Base-by-base conservation (phyloP, 148 eudicot genomes). In the Rhododendron molle region DNA sequence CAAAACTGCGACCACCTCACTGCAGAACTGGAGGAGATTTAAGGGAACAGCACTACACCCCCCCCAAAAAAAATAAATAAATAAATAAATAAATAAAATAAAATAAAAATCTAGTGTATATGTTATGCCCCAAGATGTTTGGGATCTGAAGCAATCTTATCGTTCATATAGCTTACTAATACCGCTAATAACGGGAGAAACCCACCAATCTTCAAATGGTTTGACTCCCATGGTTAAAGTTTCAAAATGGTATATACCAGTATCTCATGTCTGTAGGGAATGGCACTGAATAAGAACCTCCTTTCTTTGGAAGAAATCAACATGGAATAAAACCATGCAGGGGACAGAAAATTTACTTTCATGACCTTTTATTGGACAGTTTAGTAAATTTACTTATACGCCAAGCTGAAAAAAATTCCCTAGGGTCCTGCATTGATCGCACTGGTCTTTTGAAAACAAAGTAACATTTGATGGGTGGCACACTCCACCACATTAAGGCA, bases 221-320 rank as follows among this genome's bases (percentile, higher is more conserved):
- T 20, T 4, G 46, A 54, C 71, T 56, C n/a, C 69, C 46, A 0
- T 26, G 2, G 47, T 56, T 14, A 20, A 81, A 81, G 26, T 26
- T 80, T 80, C 67, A 50, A 34, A 34, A 52, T 30, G 32, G 49
- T 62, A 26, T 52, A 47, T 12, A 78, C 7, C 28, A 3, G 32
- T 47, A 78, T 8, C n/a, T 18, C 40, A 47, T 16, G 38, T 30
- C 13, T 54, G 8, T 80, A 30, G n/a, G 65, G 83, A 2, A 80
- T 80, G 23, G 34, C 7, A 32, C 43, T 81, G 26, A 81, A 54
- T 10, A 34, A 69, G 16, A 83, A 46, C 36, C 43, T 44, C 60
- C 9, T 67, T 71, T 46, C 78, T 83, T 83, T 47, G 26, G 62
- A 82, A 26, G 40, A 69, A 82, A 34, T 34, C 76, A 60, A 81